phyloP scores from a whole-genome alignment of 139 green algal species.

The Chlorella sp. region DNA sequence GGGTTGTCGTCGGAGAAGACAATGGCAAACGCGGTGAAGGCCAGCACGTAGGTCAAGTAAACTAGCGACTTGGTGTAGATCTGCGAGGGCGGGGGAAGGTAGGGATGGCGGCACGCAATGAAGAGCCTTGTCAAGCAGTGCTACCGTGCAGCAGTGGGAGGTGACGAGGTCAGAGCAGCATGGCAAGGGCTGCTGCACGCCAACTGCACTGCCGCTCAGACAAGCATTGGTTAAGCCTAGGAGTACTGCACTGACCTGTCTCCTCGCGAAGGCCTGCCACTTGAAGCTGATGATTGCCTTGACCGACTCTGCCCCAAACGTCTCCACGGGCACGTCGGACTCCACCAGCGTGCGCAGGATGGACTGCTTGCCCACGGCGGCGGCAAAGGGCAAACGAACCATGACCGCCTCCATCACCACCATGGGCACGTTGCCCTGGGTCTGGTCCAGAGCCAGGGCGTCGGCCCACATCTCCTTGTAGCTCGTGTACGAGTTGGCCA shows the following conservation, averaged over 20 bases:
- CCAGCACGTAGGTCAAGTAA: conserved; percentile 17
- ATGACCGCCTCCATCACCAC: conserved; percentile 39
- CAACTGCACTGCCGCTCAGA: no score
- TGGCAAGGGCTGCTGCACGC: no score
- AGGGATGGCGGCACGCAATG: no score
- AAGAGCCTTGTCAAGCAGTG: no score
- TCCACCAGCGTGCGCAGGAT: conserved; percentile 31
- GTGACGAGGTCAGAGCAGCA: no score
- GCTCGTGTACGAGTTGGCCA: conserved; percentile 25
- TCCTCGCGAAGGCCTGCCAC: conserved; percentile 23
- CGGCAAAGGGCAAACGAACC: conserved; percentile 32
- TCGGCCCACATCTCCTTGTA: conserved; percentile 37
- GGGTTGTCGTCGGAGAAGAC: conserved; percentile 6
- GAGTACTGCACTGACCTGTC: no score
- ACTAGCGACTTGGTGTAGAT: conserved; percentile 39
- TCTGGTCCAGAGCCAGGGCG: conserved; percentile 16
- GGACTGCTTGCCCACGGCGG: conserved; percentile 9
- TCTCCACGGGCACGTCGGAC: conserved; percentile 26
- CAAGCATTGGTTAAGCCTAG: no score
- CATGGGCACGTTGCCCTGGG: conserved; percentile 13
- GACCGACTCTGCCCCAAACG: conserved; percentile 24
- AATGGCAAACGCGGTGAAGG: conserved; percentile 17
- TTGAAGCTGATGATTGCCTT: conserved; percentile 39
- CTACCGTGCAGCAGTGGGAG: no score
- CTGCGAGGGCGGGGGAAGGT: no score